Evolutionary conservation across 495 filamentous ascomycete species (phyloP), one percentile per base, ranked within the genome.

Genomic region (Rostrohypoxylon terebratum): DNA sequence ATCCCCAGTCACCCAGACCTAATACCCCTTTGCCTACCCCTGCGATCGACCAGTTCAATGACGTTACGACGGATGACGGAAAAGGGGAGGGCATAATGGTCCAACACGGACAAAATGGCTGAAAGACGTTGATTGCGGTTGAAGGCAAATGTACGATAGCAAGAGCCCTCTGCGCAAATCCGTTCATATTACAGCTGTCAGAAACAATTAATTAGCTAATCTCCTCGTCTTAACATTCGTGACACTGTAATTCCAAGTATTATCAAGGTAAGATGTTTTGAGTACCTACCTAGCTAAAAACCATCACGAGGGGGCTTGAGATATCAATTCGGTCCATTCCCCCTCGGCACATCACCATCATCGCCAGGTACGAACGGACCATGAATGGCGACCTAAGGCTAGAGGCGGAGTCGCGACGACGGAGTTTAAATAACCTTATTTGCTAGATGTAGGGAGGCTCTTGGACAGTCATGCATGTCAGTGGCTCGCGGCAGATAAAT

Each of bases 111-210:
- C 47, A 62, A 63, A 59, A 36, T 10, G 34, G 7, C 40, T 54
- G 34, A 60, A 50, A 25, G 21, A 23, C 36, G 38, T 53, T 53
- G 40, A 28, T 47, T 21, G 63, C 36, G 58, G 31, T 20, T 51
- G 40, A 66, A 2, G 71, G 47, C 59, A n/a, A 45, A 69, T 74
- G 62, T 69, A 69, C 47, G 50, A 59, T 66, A 63, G 63, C 7
- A 25, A 63, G 33, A 23, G 36, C 51, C 13, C 48, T 67, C 55
- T 69, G 48, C 45, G 63, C 51, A 59, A 69, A 62, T 69, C 66
- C 66, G 66, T 74, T 63, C 69, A 69, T 74, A 74, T n/a, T 5
- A 69, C 66, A 59, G 18, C 14, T 40, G 60, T 63, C 23, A 16
- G 20, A 59, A 11, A 42, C 10, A 42, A 42, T n/a, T 13, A 38